Base-by-base conservation (phyloP, 2,329 filamentous ascomycete species). In the Arthrobotrys pseudoclavata region DNA sequence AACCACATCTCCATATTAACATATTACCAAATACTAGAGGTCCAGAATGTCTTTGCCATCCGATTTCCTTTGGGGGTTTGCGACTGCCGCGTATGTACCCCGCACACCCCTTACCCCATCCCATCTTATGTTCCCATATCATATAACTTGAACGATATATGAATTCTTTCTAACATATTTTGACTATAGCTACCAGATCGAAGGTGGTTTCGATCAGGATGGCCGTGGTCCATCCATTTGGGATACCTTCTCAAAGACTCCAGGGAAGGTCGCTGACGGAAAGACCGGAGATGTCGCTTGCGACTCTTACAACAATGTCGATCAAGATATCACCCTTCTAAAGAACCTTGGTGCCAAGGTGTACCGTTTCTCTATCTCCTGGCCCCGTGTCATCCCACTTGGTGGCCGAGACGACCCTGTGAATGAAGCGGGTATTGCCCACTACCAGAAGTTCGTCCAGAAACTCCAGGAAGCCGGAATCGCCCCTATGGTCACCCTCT, bases 281-380 rank as follows among this genome's bases (percentile, higher is more conserved):
- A 90, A 87, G 80, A 91, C 89, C 50, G 93, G 93, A 64, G 90
- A 89, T 63, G 88, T 92, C 50, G 93, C 93, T 42, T 97, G 93
- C 85, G 92, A 96, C 85, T 94, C 92, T 29, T 96, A 96, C 86
- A 90, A 95, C 85, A 90, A 91, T 66, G 92, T 90, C 62, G 86
- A 86, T 45, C 89, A 93, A 82, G 93, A 97, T 82, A 92, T 96
- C 82, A 88, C 87, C 10, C 87, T 97, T 40, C 86, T 97, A 80
- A 93, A 93, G 85, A 85, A 87, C 62, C 88, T 92, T 26, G 91
- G 92, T 67, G 89, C 92, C 72, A 89, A 88, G 82, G 89, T 89
- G 42, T 96, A 96, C 85, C 91, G 93, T 61, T 96, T 96, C 85
- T 96, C 92, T 60, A 86, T 96, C 79, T 92, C 92, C 20, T 96